These are phyloP conservation scores for Berberis thunbergii DNA, from an alignment of 164 flowering plant genomes.

Conservation along the genomic window DNA sequence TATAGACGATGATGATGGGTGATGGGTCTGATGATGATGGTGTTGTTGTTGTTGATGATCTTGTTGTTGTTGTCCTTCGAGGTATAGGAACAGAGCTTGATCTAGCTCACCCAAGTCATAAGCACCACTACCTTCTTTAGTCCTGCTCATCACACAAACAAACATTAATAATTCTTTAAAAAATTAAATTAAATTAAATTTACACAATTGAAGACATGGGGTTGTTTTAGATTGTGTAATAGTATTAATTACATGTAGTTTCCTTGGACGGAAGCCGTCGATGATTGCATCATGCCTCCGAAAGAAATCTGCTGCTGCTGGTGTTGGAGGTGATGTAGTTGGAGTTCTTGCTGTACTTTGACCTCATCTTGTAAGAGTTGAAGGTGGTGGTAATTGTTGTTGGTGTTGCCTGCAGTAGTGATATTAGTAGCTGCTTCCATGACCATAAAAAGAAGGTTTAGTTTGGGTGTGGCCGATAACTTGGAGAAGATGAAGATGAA, in stretches of 20 bases:
- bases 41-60: no score
- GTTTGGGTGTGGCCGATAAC: conserved; percentile 4
- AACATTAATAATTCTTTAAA: neutral
- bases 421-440: conserved; percentile 30
- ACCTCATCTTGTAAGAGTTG: no score
- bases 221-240: neutral
- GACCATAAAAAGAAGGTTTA: conserved; percentile 10
- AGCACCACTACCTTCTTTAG: conserved; percentile 50
- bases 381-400: conserved; percentile 1
- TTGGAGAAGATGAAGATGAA: conserved; percentile 5
- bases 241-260: conserved; percentile 62
- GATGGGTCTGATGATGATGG: conserved; percentile 17
- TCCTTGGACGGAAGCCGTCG: conserved; percentile 29
- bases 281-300: conserved; percentile 52
- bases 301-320: conserved; percentile 35
- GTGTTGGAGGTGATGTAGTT: conserved; percentile 14
- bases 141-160: conserved; percentile 21
- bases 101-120: conserved; percentile 94
- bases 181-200: neutral
- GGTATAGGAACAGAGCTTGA: conserved; percentile 85
- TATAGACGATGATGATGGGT: conserved; percentile 14
- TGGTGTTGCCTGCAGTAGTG: conserved; percentile 12
- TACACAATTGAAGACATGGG: conserved; percentile 7
- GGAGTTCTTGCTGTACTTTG: conserved; percentile 7
- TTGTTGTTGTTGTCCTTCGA: conserved; percentile 45